phyloP scores from a whole-genome alignment of 2,329 filamentous ascomycete species.

The Cytospora schulzeri region DNA sequence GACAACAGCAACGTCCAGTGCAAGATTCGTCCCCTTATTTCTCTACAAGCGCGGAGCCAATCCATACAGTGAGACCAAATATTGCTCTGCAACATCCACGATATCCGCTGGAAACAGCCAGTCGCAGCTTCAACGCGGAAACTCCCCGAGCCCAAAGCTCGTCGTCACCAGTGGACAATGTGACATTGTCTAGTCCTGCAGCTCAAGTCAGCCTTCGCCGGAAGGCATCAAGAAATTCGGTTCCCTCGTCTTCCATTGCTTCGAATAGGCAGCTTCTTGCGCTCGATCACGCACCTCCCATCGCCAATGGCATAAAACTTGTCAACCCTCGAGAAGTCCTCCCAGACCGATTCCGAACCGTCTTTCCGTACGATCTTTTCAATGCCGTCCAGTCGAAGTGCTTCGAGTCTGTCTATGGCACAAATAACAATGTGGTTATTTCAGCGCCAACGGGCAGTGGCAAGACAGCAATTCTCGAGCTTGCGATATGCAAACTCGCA shows the following conservation, averaged over 20 bases:
- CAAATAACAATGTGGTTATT: slow-evolving; percentile 75
- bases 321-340: slow-evolving; percentile 53
- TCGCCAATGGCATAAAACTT: slow-evolving; percentile 44
- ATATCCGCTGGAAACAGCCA: neutral
- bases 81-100: neutral
- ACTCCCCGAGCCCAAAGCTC: neutral
- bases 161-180: neutral
- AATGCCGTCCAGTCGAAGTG: slow-evolving; percentile 84
- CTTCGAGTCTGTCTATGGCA: slow-evolving; percentile 66
- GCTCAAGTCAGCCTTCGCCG: slow-evolving; percentile 11
- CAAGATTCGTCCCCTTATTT: neutral
- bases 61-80: neutral
- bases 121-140: neutral
- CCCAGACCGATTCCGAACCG: slow-evolving; percentile 67
- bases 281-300: slow-evolving; percentile 36
- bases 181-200: slow-evolving; percentile 12
- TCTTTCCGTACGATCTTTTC: slow-evolving; percentile 76
- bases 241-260: neutral
- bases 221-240: neutral
- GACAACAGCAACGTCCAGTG: neutral
- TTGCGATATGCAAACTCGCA: slow-evolving; percentile 76
- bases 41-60: neutral
- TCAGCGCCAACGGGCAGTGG: slow-evolving; percentile 84
- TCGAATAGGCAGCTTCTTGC: neutral
- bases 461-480: slow-evolving; percentile 79